Conservation (phyloP, 768 basidiomycete species). For the Lentinula raphanica region DNA sequence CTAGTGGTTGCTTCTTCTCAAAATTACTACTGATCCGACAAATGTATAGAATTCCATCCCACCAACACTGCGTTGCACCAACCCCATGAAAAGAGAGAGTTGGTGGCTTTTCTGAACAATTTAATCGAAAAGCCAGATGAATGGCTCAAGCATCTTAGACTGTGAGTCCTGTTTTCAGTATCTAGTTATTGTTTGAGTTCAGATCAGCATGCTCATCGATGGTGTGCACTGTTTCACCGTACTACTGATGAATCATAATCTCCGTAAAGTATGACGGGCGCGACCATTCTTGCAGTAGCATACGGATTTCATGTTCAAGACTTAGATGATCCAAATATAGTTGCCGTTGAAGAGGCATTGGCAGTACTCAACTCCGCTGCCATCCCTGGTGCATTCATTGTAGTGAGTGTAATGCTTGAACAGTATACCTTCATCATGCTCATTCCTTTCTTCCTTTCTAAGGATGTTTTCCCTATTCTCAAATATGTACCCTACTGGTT, state of each 20-base stretch:
- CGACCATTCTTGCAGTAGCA: conserved; percentile 34
- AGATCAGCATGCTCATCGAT: too few species aligned
- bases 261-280: conserved; percentile 31
- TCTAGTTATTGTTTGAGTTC: too few species aligned
- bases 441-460: too few species aligned
- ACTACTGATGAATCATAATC: too few species aligned
- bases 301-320: conserved; percentile 41
- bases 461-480: background rate
- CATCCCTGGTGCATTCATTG: conserved; percentile 37
- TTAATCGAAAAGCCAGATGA: background rate
- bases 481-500: conserved; percentile 3
- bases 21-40: background rate
- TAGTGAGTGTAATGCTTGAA: conserved; percentile 23
- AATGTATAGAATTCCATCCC: background rate
- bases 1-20: background rate
- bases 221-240: too few species aligned
- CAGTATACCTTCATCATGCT: too few species aligned
- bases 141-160: conserved; percentile 1
- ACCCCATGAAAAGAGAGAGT: background rate
- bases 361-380: conserved; percentile 28
- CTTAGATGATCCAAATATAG: conserved; percentile 38
- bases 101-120: background rate
- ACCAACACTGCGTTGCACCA: background rate
- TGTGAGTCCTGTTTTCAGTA: background rate
- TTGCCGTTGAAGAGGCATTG: conserved; percentile 33